Evolutionary conservation across 2,329 filamentous ascomycete species (phyloP), one percentile per base, ranked within the genome.

Genomic region (Colletotrichum sp.): DNA sequence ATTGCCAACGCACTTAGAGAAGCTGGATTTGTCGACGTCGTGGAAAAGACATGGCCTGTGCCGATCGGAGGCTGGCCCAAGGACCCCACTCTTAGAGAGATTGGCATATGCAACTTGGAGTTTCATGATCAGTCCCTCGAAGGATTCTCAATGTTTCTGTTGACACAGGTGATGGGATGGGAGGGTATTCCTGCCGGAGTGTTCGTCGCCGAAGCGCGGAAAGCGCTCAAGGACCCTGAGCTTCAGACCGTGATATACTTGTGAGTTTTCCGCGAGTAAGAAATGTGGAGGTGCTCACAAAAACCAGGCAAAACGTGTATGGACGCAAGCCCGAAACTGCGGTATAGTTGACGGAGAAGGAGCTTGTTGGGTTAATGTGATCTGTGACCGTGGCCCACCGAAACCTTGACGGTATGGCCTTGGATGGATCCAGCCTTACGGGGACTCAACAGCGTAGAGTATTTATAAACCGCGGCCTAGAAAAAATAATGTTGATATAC

Each of bases 81-180:
- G 4, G 78, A 81, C 59, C 59, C 68, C 2, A 66, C 36, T 2
- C 70, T 79, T 5, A 81, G 78, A 18, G 77, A 82, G 39, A 78
- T 82, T 55, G 81, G 81, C 5, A n/a, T 3, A 8, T 80, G 72
- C 65, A 80, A 81, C 59, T 66, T 79, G 6, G 44, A 76, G 16
- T 81, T 81, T 32, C 60, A 78, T 9, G 79, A 81, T 9, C 72
- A 78, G 30, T 80, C 79, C n/a, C 64, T 82, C 5, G 81, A 82
- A 18, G 81, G 81, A 0, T 84, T 84, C 65, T 82, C 77, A 4
- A 60, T 81, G 13, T 80, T 80, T 12, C 71, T 81, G 1, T 68
- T 84, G 28, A 81, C 80, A 3, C 78, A 84, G 62, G 67, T 83
- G 8, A 26, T 84, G 62, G 82, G 80, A 0, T 82, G 80, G 81